A percentile compares a stretch with the other conserved stretches of the same genome.
These are phyloP conservation scores for Agrocybe pediades DNA, from an alignment of 768 basidiomycete species.

Conservation along the genomic window DNA sequence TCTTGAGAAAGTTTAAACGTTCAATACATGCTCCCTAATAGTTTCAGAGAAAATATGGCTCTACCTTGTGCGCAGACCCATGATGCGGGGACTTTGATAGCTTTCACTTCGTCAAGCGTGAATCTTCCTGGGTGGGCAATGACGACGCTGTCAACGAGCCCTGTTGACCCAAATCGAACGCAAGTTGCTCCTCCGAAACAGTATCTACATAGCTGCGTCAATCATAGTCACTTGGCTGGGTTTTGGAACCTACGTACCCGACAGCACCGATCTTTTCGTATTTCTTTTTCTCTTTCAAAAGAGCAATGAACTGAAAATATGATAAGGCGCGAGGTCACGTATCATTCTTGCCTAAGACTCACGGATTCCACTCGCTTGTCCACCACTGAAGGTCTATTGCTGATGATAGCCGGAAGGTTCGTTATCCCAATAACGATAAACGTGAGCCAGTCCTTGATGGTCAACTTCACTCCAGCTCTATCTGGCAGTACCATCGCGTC, in stretches of 20 bases:
- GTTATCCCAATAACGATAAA: conserved; percentile 23
- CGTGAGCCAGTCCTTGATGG: conserved; percentile 27
- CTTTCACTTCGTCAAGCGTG: conserved; percentile 31
- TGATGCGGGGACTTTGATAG: conserved; percentile 38
- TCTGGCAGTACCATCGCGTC: conserved; percentile 28
- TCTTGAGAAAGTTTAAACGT: conserved; percentile 23
- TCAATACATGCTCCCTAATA: background rate
- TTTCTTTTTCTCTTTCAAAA: conserved; percentile 37
- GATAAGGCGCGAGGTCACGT: background rate
- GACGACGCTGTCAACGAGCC: conserved; percentile 36
- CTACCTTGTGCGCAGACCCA: conserved; percentile 47
- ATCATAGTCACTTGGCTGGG: background rate
- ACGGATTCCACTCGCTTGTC: conserved; percentile 34
- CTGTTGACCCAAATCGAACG: conserved; percentile 37
- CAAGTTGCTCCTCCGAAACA: conserved; percentile 42
- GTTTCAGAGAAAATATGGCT: background rate
- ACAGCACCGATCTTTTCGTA: conserved; percentile 46
- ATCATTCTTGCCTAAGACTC: too few relatives aligned
- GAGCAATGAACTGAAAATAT: conserved; percentile 35
- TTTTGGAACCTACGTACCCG: conserved; percentile 31
- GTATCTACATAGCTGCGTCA: conserved; percentile 28
- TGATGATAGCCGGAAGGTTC: conserved; percentile 28
- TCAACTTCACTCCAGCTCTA: conserved; percentile 32
- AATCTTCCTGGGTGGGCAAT: conserved; percentile 42
- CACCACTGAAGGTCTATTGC: conserved; percentile 32